Conservation (phyloP, 2,329 filamentous ascomycete species). For the Mycocentrospora acerina region DNA sequence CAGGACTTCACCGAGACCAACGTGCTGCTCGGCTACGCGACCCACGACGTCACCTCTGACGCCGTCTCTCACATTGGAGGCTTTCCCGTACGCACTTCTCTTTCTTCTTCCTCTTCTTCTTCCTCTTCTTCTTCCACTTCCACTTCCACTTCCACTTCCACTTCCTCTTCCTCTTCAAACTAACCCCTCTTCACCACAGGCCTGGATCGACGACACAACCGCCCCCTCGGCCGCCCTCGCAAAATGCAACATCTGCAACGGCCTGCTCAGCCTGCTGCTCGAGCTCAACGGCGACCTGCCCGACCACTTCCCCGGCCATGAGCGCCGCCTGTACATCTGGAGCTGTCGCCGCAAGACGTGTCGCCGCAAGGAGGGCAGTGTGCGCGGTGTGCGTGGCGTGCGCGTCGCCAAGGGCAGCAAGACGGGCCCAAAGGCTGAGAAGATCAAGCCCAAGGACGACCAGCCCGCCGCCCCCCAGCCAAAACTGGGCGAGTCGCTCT, state of each 20-base stretch:
- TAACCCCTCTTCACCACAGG: too few relatives aligned
- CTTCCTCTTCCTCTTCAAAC: too few relatives aligned
- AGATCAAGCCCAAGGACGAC: slow-evolving; percentile 22
- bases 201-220: slow-evolving; percentile 75
- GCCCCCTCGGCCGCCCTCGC: slow-evolving; percentile 75
- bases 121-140: too few relatives aligned
- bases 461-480: slow-evolving; percentile 41
- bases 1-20: slow-evolving; percentile 76
- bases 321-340: slow-evolving; percentile 85
- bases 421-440: slow-evolving; percentile 20
- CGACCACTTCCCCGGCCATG: slow-evolving; percentile 81
- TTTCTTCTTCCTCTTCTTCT: too few relatives aligned
- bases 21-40: slow-evolving; percentile 87
- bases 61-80: slow-evolving; percentile 86
- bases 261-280: slow-evolving; percentile 78
- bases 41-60: slow-evolving; percentile 76
- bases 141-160: too few relatives aligned
- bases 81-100: slow-evolving; percentile 66
- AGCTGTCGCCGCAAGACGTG: slow-evolving; percentile 77
- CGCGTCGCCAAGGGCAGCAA: slow-evolving; percentile 48
- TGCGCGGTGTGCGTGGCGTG: slow-evolving; percentile 72
- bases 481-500: slow-evolving; percentile 67
- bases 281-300: slow-evolving; percentile 91
- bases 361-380: slow-evolving; percentile 77
- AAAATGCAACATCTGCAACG: slow-evolving; percentile 84